Evolutionary conservation across 148 eudicot genomes (phyloP).

Genomic region (Drosera capensis): DNA sequence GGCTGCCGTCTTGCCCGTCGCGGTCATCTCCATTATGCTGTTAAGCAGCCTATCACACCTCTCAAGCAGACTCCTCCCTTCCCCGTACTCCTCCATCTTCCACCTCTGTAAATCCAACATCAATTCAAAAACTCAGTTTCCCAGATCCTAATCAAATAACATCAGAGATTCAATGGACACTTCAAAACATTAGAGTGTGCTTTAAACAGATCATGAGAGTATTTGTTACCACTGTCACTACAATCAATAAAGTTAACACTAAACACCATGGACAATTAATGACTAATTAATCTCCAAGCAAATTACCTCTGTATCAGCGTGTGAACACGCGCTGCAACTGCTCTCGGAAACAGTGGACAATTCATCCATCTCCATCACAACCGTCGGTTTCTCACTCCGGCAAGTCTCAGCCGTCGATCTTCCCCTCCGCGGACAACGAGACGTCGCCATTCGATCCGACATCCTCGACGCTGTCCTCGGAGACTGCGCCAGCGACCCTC

Average conservation of each 20-base stretch:
- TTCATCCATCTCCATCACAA: slow-evolving; percentile 28
- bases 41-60: slow-evolving; percentile 68
- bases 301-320: slow-evolving; percentile 74
- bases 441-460: slow-evolving; percentile 33
- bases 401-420: slow-evolving; percentile 23
- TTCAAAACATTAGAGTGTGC: too few relatives aligned
- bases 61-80: slow-evolving; percentile 45
- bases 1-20: too few relatives aligned
- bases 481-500: slow-evolving; percentile 42
- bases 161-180: too few relatives aligned
- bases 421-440: slow-evolving; percentile 28
- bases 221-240: too few relatives aligned
- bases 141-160: not conserved
- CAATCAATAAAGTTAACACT: too few relatives aligned
- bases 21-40: slow-evolving; percentile 70
- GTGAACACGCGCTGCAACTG: slow-evolving; percentile 50
- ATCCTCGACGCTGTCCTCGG: slow-evolving; percentile 35
- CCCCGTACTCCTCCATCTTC: slow-evolving; percentile 45
- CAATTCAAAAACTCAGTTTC: not conserved
- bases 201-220: too few relatives aligned
- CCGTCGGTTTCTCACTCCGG: slow-evolving; percentile 17
- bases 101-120: slow-evolving; percentile 27
- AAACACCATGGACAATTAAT: not conserved
- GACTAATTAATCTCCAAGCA: not conserved
- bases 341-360: slow-evolving; percentile 61